Conservation (phyloP, 2,329 filamentous ascomycete genomes). For the Exophiala sideris region DNA sequence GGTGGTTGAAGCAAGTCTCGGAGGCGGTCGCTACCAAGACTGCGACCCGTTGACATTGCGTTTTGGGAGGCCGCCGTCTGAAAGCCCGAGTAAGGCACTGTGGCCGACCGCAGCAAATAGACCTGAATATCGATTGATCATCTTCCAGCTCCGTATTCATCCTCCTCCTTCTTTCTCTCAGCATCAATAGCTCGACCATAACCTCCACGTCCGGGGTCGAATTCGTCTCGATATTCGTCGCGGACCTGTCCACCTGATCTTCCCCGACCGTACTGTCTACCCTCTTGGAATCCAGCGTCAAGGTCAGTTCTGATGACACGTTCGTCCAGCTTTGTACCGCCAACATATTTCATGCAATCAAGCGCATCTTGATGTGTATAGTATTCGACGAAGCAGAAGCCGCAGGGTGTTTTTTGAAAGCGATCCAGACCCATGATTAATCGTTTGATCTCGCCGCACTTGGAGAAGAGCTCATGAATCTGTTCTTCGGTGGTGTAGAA, state of each 20-base stretch:
- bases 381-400: constrained; percentile 99
- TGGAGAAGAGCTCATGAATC: constrained; percentile 93
- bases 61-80: background rate
- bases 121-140: constrained; percentile 3
- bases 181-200: constrained; percentile 74
- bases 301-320: constrained; percentile 92
- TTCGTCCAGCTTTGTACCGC: constrained; percentile 96
- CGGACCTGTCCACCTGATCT: constrained; percentile 96
- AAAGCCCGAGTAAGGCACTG: background rate
- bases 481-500: constrained; percentile 99
- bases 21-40: constrained; percentile 34
- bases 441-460: constrained; percentile 97
- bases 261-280: constrained; percentile 89
- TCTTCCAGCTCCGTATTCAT: constrained; percentile 55
- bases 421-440: constrained; percentile 96
- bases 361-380: constrained; percentile 96
- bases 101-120: background rate
- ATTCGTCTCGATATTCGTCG: constrained; percentile 97
- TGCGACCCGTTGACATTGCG: constrained; percentile 2
- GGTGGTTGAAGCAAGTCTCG: constrained; percentile 80
- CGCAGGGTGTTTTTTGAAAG: constrained; percentile 95
- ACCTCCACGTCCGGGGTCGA: constrained; percentile 88
- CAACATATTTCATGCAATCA: constrained; percentile 98
- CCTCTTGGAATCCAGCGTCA: constrained; percentile 93
- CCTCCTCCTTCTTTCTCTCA: constrained; percentile 57